phyloP scores from a whole-genome alignment of 1,139 yeast species.

The Eremothecium cymbalariae region DNA sequence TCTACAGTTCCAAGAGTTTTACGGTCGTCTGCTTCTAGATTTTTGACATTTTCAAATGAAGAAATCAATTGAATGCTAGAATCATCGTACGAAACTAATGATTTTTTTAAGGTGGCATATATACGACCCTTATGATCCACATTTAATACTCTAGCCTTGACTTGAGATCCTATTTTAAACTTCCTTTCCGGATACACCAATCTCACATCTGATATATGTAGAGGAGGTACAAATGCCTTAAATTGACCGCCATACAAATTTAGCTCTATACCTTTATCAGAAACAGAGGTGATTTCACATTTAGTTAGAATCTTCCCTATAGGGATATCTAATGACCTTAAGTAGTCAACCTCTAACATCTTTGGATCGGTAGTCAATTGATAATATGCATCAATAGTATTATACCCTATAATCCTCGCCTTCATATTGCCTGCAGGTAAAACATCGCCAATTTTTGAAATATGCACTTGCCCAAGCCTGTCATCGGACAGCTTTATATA shows the following conservation, averaged over 20 bases:
- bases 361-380: conserved; percentile 62
- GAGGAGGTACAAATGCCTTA: conserved; percentile 65
- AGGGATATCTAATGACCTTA: conserved; percentile 65
- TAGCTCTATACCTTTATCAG: conserved; percentile 62
- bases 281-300: conserved; percentile 52
- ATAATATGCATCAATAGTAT: conserved; percentile 56
- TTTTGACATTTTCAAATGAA: conserved; percentile 43
- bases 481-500: conserved; percentile 54
- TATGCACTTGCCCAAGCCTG: conserved; percentile 57
- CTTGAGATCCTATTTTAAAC: conserved; percentile 73
- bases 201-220: conserved; percentile 77
- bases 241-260: conserved; percentile 54
- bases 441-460: conserved; percentile 54
- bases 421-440: conserved; percentile 44
- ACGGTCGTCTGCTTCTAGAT: conserved; percentile 38
- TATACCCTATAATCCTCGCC: conserved; percentile 71
- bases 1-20: conserved; percentile 72
- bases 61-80: conserved; percentile 40
- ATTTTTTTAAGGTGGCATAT: conserved; percentile 69
- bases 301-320: conserved; percentile 58
- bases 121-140: conserved; percentile 41
- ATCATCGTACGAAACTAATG: conserved; percentile 63
- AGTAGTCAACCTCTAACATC: conserved; percentile 53
- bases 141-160: conserved; percentile 56
- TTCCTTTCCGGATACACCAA: conserved; percentile 86